Base-by-base conservation (phyloP, 2,329 filamentous ascomycete species). In the Lachnellula occidentalis region DNA sequence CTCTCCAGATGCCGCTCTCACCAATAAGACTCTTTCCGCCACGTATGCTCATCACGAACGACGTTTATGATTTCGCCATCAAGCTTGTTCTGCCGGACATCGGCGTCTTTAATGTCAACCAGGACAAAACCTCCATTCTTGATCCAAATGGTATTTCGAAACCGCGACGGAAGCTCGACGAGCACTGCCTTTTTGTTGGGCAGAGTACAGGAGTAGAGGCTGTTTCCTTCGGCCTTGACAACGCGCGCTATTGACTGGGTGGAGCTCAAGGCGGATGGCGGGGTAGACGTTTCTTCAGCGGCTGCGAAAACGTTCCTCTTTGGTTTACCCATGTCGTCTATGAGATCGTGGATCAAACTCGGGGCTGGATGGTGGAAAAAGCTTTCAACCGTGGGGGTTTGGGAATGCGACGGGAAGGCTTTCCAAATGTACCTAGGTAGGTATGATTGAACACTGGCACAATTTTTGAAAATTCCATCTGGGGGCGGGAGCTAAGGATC, bases 71-170 rank as follows among this genome's bases (percentile, higher is more conserved):
- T 96, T 71, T 96, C 90, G 14, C 92, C 94, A 50, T 82, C 79
- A 12, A 95, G 81, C 70, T 90, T 91, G 65, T 90, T 90, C 45
- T 87, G 85, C 50, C 85, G 74, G 22, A 80, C 82, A 27, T 84
- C 82, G 37, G 85, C 76, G 2, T 80, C 76, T 31, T 78, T 77
- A 22, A 82, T 86, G 61, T 97, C 88, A 14, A 96, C 79, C 11
- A 97, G 74, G 31, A 96, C 91, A 70, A 86, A 97, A 0, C 90
- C 90, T 31, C 91, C 88, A 17, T 90, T 85, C 72, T 88, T 92
- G 70, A 97, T 88, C 89, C 90, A 97, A 60, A 97, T 90, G 2
- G 90, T 94, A 61, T 90, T 94, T 58, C 92, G 88, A 69, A 97
- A 96, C 41, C 85, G 84, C 24, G 90, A 77, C 9, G 89, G 87